These are phyloP conservation scores for Citrullus amarus DNA, from an alignment of 306 rosid genomes.

Conservation along the genomic window DNA sequence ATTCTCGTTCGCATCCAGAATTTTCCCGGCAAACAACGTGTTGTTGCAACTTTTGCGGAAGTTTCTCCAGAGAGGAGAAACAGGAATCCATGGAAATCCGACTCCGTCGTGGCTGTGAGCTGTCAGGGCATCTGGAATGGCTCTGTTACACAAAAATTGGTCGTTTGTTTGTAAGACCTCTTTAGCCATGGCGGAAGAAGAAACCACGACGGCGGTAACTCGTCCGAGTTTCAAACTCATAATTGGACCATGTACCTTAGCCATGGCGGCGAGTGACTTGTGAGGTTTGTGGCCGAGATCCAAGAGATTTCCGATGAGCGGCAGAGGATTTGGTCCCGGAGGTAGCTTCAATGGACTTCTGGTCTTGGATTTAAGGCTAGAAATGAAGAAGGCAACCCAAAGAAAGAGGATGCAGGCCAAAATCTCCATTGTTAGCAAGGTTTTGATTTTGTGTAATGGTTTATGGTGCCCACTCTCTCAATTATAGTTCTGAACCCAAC, in stretches of 20 bases:
- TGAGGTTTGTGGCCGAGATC: slow-evolving; percentile 35
- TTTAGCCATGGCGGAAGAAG: slow-evolving; percentile 22
- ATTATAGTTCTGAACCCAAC: no score
- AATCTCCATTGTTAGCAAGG: neutral
- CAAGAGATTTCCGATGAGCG: slow-evolving; percentile 37
- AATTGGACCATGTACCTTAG: slow-evolving; percentile 24
- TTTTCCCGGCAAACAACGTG: neutral
- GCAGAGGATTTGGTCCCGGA: slow-evolving; percentile 37
- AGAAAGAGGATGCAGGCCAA: neutral
- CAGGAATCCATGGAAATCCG: slow-evolving; percentile 18
- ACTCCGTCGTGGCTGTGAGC: slow-evolving; percentile 9
- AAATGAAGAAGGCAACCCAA: neutral
- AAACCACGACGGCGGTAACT: slow-evolving; percentile 19
- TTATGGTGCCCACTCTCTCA: no score
- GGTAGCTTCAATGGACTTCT: slow-evolving; percentile 13
- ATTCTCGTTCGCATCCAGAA: slow-evolving; percentile 23
- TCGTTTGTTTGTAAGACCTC: slow-evolving; percentile 21
- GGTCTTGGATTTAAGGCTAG: neutral
- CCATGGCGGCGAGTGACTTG: slow-evolving; percentile 19
- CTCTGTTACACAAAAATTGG: slow-evolving; percentile 17
- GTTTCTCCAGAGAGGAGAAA: slow-evolving; percentile 22
- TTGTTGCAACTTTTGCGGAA: neutral
- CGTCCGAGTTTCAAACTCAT: slow-evolving; percentile 25
- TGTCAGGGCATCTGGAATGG: slow-evolving; percentile 9
- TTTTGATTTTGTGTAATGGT: no score